phyloP scores from a whole-genome alignment of 306 rosid species.

The Vigna angularis region DNA sequence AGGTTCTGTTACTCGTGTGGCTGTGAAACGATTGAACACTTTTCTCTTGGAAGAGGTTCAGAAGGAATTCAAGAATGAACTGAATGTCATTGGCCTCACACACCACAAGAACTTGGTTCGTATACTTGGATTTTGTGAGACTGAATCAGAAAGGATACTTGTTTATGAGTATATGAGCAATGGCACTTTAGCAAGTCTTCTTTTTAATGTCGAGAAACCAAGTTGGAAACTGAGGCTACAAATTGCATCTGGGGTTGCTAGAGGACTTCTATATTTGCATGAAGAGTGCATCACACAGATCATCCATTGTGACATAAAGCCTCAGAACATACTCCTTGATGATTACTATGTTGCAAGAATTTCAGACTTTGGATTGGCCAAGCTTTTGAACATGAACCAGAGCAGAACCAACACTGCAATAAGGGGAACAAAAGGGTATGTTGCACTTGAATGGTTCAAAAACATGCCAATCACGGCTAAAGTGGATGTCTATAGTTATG shows the following conservation, averaged over 20 bases:
- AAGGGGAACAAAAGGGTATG: slow-evolving; percentile 60
- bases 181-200: slow-evolving; percentile 49
- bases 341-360: slow-evolving; percentile 44
- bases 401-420: slow-evolving; percentile 52
- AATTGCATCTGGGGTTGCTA: slow-evolving; percentile 46
- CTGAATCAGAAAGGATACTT: slow-evolving; percentile 39
- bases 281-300: slow-evolving; percentile 51
- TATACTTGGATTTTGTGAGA: slow-evolving; percentile 48
- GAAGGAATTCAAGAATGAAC: slow-evolving; percentile 57
- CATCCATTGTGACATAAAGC: slow-evolving; percentile 59
- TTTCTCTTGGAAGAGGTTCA: slow-evolving; percentile 45
- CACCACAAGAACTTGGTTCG: slow-evolving; percentile 56
- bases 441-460: slow-evolving; percentile 56
- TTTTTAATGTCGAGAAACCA: slow-evolving; percentile 44
- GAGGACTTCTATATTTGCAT: slow-evolving; percentile 51
- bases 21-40: slow-evolving; percentile 55
- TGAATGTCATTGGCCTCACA: slow-evolving; percentile 48
- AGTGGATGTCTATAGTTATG: slow-evolving; percentile 54
- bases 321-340: slow-evolving; percentile 54
- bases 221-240: slow-evolving; percentile 48
- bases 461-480: slow-evolving; percentile 48
- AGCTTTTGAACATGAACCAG: slow-evolving; percentile 50
- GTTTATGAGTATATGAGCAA: slow-evolving; percentile 57
- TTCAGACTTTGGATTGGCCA: slow-evolving; percentile 50
- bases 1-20: slow-evolving; percentile 38